These are phyloP conservation scores for Pseudogymnoascus sp. DNA, from an alignment of 2,329 filamentous ascomycete genomes.

Conservation along the genomic window DNA sequence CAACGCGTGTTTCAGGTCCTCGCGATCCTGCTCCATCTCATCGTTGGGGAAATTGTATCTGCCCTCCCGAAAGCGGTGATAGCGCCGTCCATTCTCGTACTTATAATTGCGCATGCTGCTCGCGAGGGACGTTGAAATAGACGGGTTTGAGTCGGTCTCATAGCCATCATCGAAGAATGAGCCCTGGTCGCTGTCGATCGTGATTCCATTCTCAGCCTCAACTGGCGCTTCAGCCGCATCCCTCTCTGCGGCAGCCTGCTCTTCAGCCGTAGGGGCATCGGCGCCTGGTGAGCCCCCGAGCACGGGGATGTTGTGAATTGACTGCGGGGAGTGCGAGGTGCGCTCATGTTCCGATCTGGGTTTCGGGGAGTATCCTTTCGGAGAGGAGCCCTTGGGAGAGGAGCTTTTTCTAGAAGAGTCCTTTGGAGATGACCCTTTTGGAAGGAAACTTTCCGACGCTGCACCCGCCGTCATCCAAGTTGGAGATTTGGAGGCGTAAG, in stretches of 20 bases:
- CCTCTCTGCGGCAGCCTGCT: slow-evolving; percentile 11
- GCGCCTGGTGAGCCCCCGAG: not conserved
- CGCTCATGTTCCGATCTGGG: not conserved
- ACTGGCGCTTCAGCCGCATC: slow-evolving; percentile 20
- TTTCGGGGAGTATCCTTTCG: not conserved
- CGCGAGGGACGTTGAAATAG: slow-evolving; percentile 21
- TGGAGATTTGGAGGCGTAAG: not conserved
- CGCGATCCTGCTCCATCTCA: slow-evolving; percentile 49
- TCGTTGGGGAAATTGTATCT: slow-evolving; percentile 53
- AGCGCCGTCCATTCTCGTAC: slow-evolving; percentile 50
- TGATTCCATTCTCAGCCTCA: slow-evolving; percentile 23
- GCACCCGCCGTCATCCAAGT: not conserved
- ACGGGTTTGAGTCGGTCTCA: slow-evolving; percentile 21
- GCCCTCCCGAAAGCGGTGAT: slow-evolving; percentile 48
- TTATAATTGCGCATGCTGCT: slow-evolving; percentile 41
- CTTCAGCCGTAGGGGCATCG: not conserved
- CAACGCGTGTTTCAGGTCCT: slow-evolving; percentile 48
- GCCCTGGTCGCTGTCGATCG: slow-evolving; percentile 15
- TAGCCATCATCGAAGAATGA: slow-evolving; percentile 23
- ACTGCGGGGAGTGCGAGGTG: not conserved
- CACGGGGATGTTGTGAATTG: not conserved
- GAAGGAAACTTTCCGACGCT: not conserved
- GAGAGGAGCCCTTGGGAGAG: not conserved
- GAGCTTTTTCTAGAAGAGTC: not conserved
- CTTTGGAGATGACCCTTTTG: not conserved